Evolutionary conservation across 1,139 yeast species (phyloP).

Genomic region (Lodderomyces parapsilosis): DNA sequence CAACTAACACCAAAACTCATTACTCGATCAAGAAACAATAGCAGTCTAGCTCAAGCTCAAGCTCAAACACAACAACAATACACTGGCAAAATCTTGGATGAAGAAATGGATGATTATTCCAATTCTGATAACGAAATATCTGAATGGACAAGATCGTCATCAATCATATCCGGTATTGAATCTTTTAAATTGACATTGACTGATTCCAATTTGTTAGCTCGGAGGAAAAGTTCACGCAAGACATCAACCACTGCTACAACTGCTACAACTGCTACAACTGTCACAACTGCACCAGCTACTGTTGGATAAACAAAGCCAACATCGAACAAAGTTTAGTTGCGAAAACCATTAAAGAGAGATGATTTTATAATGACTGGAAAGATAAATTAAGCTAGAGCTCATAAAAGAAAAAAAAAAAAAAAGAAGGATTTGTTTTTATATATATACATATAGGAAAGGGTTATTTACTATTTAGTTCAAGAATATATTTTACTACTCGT

Average conservation of each 20-base stretch:
- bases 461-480: neutral
- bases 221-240: slow-evolving; percentile 25
- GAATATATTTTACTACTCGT: neutral
- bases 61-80: neutral
- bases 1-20: slow-evolving; percentile 9
- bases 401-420: no score
- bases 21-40: slow-evolving; percentile 5
- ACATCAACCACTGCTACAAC: neutral
- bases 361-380: neutral
- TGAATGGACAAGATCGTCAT: slow-evolving; percentile 41
- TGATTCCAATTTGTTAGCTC: slow-evolving; percentile 40
- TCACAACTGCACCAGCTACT: neutral
- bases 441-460: no score
- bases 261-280: neutral
- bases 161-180: slow-evolving; percentile 38
- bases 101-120: slow-evolving; percentile 20
- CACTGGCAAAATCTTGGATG: slow-evolving; percentile 9
- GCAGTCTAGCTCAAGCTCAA: neutral
- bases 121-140: slow-evolving; percentile 15
- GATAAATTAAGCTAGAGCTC: no score
- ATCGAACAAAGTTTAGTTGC: no score
- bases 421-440: neutral
- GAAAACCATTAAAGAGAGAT: neutral
- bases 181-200: slow-evolving; percentile 45
- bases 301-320: neutral